phyloP scores from a whole-genome alignment of 192 early-diverging fungal species.

The Endogone sp. region DNA sequence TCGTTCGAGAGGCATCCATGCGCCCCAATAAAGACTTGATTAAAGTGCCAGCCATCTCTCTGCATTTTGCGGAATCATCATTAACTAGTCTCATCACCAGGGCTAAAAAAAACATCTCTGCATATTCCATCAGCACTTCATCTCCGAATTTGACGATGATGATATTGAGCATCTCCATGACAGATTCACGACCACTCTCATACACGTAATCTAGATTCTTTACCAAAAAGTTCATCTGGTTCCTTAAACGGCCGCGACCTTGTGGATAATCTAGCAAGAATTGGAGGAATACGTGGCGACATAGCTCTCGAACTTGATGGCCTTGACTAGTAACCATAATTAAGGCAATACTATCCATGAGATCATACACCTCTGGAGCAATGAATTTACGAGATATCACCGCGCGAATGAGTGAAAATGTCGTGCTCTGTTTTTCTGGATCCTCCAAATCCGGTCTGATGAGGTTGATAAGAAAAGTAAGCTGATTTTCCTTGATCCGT shows the following conservation, averaged over 20 bases:
- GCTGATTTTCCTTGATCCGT: conserved; percentile 65
- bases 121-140: conserved; percentile 66
- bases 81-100: conserved; percentile 83
- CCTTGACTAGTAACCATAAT: conserved; percentile 88
- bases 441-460: conserved; percentile 89
- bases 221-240: conserved; percentile 84
- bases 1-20: conserved; percentile 53
- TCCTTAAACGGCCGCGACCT: conserved; percentile 71
- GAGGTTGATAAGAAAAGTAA: conserved; percentile 75
- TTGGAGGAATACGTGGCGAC: conserved; percentile 76
- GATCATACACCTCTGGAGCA: conserved; percentile 86
- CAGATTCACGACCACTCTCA: conserved; percentile 90
- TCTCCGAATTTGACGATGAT: conserved; percentile 79
- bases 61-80: conserved; percentile 90
- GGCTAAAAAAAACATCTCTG: conserved; percentile 81
- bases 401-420: conserved; percentile 83
- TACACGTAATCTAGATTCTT: conserved; percentile 89
- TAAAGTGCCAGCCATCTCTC: conserved; percentile 79
- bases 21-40: conserved; percentile 64
- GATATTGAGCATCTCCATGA: conserved; percentile 81
- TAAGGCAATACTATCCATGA: conserved; percentile 78
- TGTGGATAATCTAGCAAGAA: conserved; percentile 97
- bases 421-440: conserved; percentile 75
- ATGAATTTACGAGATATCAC: conserved; percentile 84
- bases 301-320: conserved; percentile 73